Percentiles rank a stretch among this genome's conserved stretches.
phyloP scores from a whole-genome alignment of 2,329 filamentous ascomycete species.

The Monosporascus sp. region DNA sequence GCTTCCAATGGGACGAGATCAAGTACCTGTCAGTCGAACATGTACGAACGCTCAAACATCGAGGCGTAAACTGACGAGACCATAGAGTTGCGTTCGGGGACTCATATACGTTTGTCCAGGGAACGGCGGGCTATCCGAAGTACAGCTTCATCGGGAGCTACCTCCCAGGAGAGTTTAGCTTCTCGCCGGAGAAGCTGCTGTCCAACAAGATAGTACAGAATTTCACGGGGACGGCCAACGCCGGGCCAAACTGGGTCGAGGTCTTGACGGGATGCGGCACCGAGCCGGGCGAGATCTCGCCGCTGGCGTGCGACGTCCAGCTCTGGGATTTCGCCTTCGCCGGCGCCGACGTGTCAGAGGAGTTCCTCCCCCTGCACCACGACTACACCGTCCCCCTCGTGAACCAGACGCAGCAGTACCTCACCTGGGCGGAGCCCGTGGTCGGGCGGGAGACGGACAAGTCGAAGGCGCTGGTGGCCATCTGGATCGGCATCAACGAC shows the following conservation, averaged over 20 bases:
- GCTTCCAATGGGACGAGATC: conserved; percentile 16
- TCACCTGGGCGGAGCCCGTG: conserved; percentile 36
- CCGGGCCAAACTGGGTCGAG: conserved; percentile 51
- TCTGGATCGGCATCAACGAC: conserved; percentile 55
- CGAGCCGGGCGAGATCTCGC: conserved; percentile 35
- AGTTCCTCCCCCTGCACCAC: conserved; percentile 44
- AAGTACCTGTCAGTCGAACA: conserved; percentile 16
- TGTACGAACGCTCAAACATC: not conserved
- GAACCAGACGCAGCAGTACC: conserved; percentile 45
- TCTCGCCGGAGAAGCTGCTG: conserved; percentile 37
- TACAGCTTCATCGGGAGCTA: conserved; percentile 51
- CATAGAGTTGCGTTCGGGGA: conserved; percentile 42
- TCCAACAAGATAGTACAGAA: conserved; percentile 47
- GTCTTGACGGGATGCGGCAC: conserved; percentile 46
- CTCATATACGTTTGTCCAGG: conserved; percentile 49
- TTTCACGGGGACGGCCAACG: conserved; percentile 43
- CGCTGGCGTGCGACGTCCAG: conserved; percentile 38
- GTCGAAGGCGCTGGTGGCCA: conserved; percentile 34
- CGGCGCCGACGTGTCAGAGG: conserved; percentile 42
- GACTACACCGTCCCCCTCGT: conserved; percentile 43
- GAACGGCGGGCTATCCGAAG: conserved; percentile 43
- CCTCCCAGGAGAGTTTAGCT: conserved; percentile 35
- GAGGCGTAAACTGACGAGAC: not conserved
- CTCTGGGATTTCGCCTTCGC: conserved; percentile 55
- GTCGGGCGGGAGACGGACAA: conserved; percentile 28